Base-by-base conservation (phyloP, 257 asterid genomes). In the Solanum dulcamara region DNA sequence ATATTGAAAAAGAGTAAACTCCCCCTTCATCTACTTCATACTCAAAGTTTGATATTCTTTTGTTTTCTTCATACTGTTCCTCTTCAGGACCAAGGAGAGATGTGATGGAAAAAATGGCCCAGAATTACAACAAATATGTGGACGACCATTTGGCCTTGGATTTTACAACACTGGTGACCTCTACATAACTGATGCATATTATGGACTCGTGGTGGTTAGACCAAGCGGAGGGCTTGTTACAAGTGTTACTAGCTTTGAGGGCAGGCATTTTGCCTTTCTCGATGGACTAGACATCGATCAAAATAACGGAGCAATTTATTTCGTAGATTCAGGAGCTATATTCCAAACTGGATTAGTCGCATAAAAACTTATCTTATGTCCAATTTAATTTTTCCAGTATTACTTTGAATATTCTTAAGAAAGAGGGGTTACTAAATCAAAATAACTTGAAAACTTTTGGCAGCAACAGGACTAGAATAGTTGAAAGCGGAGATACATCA, bases 121-220 rank as follows among this genome's bases (percentile, higher is more conserved):
- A 30, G 81, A 20, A 57, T 50, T 55, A 22, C 90, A 75, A 7
- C 80, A 82, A 3, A 57, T 42, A 3, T 93, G 95, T 40, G 94
- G 91, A 66, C 87, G 91, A 86, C 90, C 93, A 0, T 10, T 90
- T 10, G 97, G 91, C 10, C 86, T 93, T 4, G 88, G 84, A 24
- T 89, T 91, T 83, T 62, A 44, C 33, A 57, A 42, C 20, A 90
- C 92, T 0, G 88, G 90, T 13, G 90, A 91, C 20, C 91, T 93
- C 28, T 93, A 89, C 70, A 85, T 92, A 6, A 38, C 83, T 9
- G 94, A 91, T 85, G 90, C 83, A 17, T 53, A 32, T 75, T 68
- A 14, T 15, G 97, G 97, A 14, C 88, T 92, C 15, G 75, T 90
- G 88, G 89, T 86, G 67, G 97, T 93, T 32, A 93, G 93, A 42